Evolutionary conservation across 2,329 filamentous ascomycete species (phyloP).

Genomic region (Penicillium sp.): DNA sequence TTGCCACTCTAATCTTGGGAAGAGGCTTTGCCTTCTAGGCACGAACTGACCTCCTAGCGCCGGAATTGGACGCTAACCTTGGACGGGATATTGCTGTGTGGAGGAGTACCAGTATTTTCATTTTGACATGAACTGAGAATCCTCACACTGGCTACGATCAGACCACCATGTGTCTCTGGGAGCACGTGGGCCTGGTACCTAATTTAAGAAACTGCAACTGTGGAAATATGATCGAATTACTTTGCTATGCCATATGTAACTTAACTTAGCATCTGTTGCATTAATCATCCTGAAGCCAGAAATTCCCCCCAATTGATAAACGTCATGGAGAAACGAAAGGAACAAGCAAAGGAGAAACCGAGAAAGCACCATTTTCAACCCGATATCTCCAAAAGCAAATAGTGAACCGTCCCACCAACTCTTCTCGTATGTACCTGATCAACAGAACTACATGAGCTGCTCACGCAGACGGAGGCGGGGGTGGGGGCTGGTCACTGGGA

Average conservation of each 20-base stretch:
- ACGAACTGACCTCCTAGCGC: too few relatives aligned
- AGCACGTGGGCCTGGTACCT: too few relatives aligned
- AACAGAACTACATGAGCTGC: neutral
- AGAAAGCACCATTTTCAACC: neutral
- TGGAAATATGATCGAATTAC: neutral
- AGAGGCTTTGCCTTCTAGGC: too few relatives aligned
- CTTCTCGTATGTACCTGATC: neutral
- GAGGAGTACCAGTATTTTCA: too few relatives aligned
- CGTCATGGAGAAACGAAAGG: neutral
- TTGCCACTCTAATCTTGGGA: too few relatives aligned
- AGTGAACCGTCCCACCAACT: neutral
- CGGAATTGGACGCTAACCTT: too few relatives aligned
- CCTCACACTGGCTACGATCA: too few relatives aligned
- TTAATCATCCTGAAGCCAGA: neutral
- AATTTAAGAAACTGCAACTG: neutral
- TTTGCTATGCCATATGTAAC: neutral
- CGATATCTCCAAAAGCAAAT: neutral
- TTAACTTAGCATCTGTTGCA: neutral
- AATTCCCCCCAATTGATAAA: neutral
- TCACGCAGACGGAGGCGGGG: slow-evolving; percentile 58
- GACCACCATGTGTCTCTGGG: too few relatives aligned
- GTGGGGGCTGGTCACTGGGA: slow-evolving; percentile 61
- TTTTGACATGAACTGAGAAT: too few relatives aligned
- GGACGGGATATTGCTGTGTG: too few relatives aligned
- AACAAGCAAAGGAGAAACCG: neutral